Percentiles rank a stretch among this genome's conserved stretches.
Evolutionary conservation across 2,329 filamentous ascomycete genomes (phyloP).

Genomic region (Zopfia rhizophila): DNA sequence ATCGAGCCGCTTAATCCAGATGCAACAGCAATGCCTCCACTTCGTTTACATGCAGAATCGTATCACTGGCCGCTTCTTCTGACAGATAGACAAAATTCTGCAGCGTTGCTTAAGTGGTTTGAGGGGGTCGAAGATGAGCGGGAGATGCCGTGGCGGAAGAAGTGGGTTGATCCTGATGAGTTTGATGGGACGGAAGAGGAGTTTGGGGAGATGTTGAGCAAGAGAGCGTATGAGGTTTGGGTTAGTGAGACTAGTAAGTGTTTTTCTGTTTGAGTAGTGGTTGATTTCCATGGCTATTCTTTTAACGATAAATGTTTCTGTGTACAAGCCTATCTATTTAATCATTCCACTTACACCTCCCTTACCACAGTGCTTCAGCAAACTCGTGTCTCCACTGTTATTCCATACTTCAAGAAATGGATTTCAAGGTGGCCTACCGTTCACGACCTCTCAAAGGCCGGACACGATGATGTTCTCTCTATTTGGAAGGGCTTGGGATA

Average conservation of each 20-base stretch:
- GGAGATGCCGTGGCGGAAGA: slow-evolving; percentile 60
- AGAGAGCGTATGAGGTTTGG: slow-evolving; percentile 72
- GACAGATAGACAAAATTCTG: slow-evolving; percentile 19
- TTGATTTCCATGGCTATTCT: neutral
- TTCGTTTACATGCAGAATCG: slow-evolving; percentile 33
- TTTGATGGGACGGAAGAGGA: slow-evolving; percentile 31
- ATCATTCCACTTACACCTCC: no score
- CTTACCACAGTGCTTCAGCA: slow-evolving; percentile 66
- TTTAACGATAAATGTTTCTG: no score
- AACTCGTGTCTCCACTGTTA: slow-evolving; percentile 70
- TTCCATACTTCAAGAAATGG: slow-evolving; percentile 72
- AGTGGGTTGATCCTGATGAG: slow-evolving; percentile 63
- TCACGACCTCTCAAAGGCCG: slow-evolving; percentile 64
- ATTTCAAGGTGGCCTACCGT: slow-evolving; percentile 70
- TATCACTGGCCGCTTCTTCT: slow-evolving; percentile 48
- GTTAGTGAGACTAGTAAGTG: slow-evolving; percentile 69
- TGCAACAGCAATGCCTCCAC: slow-evolving; percentile 33
- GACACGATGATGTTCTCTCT: slow-evolving; percentile 65
- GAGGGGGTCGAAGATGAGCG: slow-evolving; percentile 39
- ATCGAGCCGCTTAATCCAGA: no score
- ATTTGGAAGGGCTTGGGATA: slow-evolving; percentile 72
- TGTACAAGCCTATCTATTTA: no score
- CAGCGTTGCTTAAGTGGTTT: slow-evolving; percentile 45
- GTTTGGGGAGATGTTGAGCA: slow-evolving; percentile 57
- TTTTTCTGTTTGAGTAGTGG: neutral